Evolutionary conservation across 306 rosid species (phyloP).

Genomic region (Luffa aegyptiaca): DNA sequence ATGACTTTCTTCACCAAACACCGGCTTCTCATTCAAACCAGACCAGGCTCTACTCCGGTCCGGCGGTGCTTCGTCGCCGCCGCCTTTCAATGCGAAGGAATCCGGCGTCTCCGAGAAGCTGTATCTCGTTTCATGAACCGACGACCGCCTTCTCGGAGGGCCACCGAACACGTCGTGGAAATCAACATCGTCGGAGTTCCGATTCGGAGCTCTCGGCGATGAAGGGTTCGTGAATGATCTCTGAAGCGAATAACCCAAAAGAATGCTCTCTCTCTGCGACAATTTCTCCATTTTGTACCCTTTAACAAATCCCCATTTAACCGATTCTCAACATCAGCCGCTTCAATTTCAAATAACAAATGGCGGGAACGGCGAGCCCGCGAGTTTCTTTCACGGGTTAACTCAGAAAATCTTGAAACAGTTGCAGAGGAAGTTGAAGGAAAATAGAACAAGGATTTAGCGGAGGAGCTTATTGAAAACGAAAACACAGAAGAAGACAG

Average conservation of each 20-base stretch:
- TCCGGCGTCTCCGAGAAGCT: constrained; percentile 20
- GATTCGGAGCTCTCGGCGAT: constrained; percentile 18
- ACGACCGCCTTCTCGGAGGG: constrained; percentile 66
- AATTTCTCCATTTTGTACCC: constrained; percentile 39
- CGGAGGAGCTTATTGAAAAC: background rate
- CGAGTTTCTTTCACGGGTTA: background rate
- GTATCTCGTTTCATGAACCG: constrained; percentile 28
- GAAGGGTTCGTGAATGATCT: constrained; percentile 24
- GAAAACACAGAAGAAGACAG: constrained; percentile 2
- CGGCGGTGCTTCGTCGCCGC: constrained; percentile 15
- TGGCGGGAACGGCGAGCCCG: constrained; percentile 8
- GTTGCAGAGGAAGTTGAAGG: background rate
- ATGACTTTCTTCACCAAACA: constrained; percentile 53
- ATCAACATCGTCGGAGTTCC: constrained; percentile 46
- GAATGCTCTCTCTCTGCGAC: constrained; percentile 40
- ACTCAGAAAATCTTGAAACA: background rate
- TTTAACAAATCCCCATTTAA: background rate
- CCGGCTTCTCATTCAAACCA: constrained; percentile 48
- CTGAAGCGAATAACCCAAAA: constrained; percentile 33
- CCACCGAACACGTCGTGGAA: constrained; percentile 87
- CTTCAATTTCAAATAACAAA: background rate
- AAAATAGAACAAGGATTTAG: background rate
- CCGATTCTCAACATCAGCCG: background rate
- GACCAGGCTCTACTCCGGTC: constrained; percentile 20
- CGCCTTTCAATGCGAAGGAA: constrained; percentile 10